Evolutionary conservation across 1,284 basidiomycete genomes (phyloP).

Genomic region (Sporisorium graminicola): DNA sequence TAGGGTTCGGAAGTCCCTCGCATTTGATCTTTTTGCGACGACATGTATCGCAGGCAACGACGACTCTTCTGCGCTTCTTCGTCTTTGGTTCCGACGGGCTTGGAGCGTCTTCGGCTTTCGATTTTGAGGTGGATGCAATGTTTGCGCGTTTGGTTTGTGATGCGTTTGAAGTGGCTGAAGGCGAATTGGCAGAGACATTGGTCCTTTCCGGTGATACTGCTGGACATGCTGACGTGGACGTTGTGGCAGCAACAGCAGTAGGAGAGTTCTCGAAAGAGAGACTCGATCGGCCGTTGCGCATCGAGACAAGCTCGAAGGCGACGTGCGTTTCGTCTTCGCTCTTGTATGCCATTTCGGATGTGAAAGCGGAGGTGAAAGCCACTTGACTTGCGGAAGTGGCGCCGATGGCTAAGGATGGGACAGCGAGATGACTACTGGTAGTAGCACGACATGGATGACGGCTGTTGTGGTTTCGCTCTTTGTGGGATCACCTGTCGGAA

Average conservation of each 20-base stretch:
- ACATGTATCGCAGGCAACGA: slow-evolving; percentile 63
- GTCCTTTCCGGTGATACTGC: slow-evolving; percentile 12
- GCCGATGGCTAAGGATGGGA: background rate
- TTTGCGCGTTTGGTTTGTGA: slow-evolving; percentile 25
- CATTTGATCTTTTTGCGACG: slow-evolving; percentile 64
- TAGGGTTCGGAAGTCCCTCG: slow-evolving; percentile 58
- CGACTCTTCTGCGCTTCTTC: slow-evolving; percentile 55
- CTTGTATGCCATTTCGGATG: slow-evolving; percentile 36
- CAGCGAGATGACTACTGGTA: background rate
- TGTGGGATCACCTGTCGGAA: background rate
- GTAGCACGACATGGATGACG: background rate
- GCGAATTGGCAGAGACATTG: background rate
- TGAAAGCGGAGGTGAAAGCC: background rate
- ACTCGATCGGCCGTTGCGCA: slow-evolving; percentile 42
- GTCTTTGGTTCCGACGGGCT: slow-evolving; percentile 20
- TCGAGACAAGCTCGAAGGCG: slow-evolving; percentile 49
- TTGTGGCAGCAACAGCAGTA: slow-evolving; percentile 7
- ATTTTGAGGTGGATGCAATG: slow-evolving; percentile 16
- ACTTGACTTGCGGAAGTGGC: background rate
- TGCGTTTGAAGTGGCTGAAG: slow-evolving; percentile 8
- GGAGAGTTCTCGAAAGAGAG: slow-evolving; percentile 31
- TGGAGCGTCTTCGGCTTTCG: slow-evolving; percentile 21
- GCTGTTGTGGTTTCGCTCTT: background rate
- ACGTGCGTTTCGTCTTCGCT: slow-evolving; percentile 47
- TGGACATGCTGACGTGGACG: slow-evolving; percentile 16